phyloP scores from a whole-genome alignment of 2,329 filamentous ascomycete species.

The Hawksworthiomyces lignivorus region DNA sequence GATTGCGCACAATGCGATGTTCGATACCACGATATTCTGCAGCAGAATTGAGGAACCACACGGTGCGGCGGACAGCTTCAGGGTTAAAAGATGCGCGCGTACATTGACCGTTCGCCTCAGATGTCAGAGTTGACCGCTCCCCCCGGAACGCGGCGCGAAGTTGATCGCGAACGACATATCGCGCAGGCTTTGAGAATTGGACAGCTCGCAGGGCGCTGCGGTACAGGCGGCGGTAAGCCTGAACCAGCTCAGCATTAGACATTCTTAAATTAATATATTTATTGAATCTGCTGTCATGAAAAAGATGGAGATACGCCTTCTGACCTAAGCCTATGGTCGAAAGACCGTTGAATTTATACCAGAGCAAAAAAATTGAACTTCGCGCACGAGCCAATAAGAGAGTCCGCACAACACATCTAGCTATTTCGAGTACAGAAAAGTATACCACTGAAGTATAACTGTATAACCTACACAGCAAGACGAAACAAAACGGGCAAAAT shows the following conservation, averaged over 20 bases:
- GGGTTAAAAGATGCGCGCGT: slow-evolving; percentile 33
- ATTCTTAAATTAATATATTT: slow-evolving; percentile 14
- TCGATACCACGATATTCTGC: slow-evolving; percentile 57
- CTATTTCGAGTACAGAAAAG: no score
- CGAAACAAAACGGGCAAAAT: no score
- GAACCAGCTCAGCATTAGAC: slow-evolving; percentile 40
- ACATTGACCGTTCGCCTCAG: slow-evolving; percentile 25
- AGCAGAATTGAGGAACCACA: slow-evolving; percentile 63
- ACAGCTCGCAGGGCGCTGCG: slow-evolving; percentile 61
- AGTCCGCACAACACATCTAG: neutral
- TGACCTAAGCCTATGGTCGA: no score
- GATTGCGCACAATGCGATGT: slow-evolving; percentile 63
- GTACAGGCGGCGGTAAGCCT: slow-evolving; percentile 64
- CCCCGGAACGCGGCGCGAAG: slow-evolving; percentile 51
- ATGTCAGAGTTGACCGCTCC: slow-evolving; percentile 6
- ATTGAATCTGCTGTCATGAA: no score
- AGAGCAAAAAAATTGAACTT: no score
- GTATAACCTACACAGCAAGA: no score
- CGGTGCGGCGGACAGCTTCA: slow-evolving; percentile 52
- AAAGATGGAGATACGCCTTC: no score
- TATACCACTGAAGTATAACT: no score
- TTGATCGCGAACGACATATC: slow-evolving; percentile 53
- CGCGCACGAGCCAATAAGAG: slow-evolving; percentile 1
- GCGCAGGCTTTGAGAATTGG: slow-evolving; percentile 61
- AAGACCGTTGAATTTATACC: no score